These are phyloP conservation scores for Penicillium decumbens DNA, from an alignment of 2,329 filamentous ascomycete genomes.

Conservation along the genomic window DNA sequence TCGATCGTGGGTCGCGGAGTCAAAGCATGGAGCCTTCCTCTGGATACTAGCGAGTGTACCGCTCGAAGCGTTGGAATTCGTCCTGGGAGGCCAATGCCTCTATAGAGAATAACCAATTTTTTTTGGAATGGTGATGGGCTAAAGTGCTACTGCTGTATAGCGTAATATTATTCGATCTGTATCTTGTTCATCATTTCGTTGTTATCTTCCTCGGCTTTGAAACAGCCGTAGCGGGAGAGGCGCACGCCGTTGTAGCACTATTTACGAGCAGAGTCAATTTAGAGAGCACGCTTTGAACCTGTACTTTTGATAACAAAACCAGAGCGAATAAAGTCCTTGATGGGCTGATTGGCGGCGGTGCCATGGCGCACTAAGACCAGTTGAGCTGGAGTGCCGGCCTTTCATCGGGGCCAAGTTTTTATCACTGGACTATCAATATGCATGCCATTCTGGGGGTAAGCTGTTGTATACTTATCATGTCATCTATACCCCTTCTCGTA, in stretches of 20 bases:
- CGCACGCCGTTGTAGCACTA: slow-evolving; percentile 15
- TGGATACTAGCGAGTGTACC: neutral
- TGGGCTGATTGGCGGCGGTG: slow-evolving; percentile 1
- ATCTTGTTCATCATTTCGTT: slow-evolving; percentile 1
- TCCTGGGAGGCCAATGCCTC: neutral
- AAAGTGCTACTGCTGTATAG: neutral
- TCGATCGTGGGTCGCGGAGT: slow-evolving; percentile 4
- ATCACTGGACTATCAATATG: neutral
- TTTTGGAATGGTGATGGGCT: neutral
- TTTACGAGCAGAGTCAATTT: slow-evolving; percentile 6
- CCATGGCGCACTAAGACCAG: slow-evolving; percentile 1
- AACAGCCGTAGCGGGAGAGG: slow-evolving; percentile 19
- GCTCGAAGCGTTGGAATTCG: neutral
- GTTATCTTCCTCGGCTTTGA: slow-evolving; percentile 1
- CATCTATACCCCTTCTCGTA: neutral
- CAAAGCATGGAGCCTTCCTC: slow-evolving; percentile 1
- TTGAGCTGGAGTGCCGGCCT: neutral
- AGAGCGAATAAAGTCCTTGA: slow-evolving; percentile 7
- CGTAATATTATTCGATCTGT: neutral
- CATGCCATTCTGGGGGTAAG: neutral
- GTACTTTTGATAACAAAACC: slow-evolving; percentile 5
- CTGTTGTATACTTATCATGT: neutral
- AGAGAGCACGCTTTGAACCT: neutral
- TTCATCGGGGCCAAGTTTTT: neutral
- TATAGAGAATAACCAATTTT: neutral